Evolutionary conservation across 345 rosid species (phyloP), one percentile per base, ranked within the genome.

Genomic region (Laguncularia racemosa): DNA sequence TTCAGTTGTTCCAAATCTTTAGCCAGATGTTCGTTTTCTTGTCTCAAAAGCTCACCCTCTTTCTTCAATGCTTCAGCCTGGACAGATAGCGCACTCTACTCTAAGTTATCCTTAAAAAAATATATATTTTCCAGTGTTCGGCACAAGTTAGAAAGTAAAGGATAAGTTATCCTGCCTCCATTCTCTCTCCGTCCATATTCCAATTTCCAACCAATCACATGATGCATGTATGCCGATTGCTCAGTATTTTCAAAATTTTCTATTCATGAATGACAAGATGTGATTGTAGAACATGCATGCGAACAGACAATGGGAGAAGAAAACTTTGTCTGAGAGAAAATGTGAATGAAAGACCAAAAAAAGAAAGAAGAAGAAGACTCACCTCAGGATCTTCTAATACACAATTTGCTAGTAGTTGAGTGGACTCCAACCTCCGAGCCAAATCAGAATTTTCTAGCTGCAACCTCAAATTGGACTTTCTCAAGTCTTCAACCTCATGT

Each of bases 371-470:
- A 56, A 28, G 10, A 48, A 28, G 28, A n/a, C 17, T 45, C 57
- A 86, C 97, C 80, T 78, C 84, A 1, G 82, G 67, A 64, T 85
- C 86, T 57, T 84, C 91, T 23, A 84, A 64, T 66, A 72, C 76
- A 40, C 81, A 84, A 60, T 60, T 74, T 8, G 83, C 84, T 8
- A 82, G 77, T 58, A 84, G 58, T 62, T 80, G 85, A 56, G 82
- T 70, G 20, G 87, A 74, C 53, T 82, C 95, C 61, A 86, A 64
- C 70, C 78, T 72, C 67, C 50, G 69, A 63, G 72, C 60, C 62
- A 86, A 70, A 49, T 81, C 89, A 8, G 77, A 71, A 59, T 86
- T 86, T 60, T 89, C 97, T 2, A 74, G 52, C 52, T 71, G 82
- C 75, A 93, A 57, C 52, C 44, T 85, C 59, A 51, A 50, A 62